These are phyloP conservation scores for Strobilomyces echinocephalus DNA, from an alignment of 768 basidiomycete genomes.

Conservation along the genomic window DNA sequence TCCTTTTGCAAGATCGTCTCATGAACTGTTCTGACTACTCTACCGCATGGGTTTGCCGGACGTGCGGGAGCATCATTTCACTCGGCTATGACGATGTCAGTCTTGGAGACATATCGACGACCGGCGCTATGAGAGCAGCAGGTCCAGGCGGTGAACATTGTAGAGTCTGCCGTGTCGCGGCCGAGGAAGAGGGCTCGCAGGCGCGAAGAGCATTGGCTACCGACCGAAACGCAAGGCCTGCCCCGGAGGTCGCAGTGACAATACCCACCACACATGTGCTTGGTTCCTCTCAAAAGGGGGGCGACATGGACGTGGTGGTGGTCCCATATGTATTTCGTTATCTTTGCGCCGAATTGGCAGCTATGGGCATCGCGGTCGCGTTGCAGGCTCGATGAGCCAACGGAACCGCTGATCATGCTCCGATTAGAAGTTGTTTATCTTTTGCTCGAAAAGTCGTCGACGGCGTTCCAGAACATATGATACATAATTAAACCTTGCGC, in stretches of 20 bases:
- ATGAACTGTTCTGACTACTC: constrained; percentile 99
- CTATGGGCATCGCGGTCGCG: constrained; percentile 94
- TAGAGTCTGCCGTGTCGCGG: constrained; percentile 77
- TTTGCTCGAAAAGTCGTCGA: constrained; percentile 1
- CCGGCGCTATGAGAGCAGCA: constrained; percentile 49
- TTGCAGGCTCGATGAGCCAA: constrained; percentile 58
- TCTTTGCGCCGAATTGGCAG: constrained; percentile 93
- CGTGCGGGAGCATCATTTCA: constrained; percentile 92
- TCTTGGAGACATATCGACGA: constrained; percentile 56
- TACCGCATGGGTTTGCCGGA: constrained; percentile 97
- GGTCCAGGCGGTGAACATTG: constrained; percentile 92
- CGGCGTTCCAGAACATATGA: constrained; percentile 11
- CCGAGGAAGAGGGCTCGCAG: constrained; percentile 58
- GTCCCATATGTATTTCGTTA: constrained; percentile 94
- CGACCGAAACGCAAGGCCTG: constrained; percentile 43
- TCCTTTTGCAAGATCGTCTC: constrained; percentile 94
- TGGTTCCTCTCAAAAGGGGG: constrained; percentile 54
- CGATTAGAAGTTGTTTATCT: background rate
- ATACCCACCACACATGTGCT: constrained; percentile 68
- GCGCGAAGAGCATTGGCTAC: constrained; percentile 57
- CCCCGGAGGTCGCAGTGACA: constrained; percentile 55
- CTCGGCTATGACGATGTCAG: constrained; percentile 90
- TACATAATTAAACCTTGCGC: constrained; percentile 12
- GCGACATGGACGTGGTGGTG: constrained; percentile 90
- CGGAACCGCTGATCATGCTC: background rate